Conservation (phyloP, 306 rosid species). For the Styphnolobium japonicum region DNA sequence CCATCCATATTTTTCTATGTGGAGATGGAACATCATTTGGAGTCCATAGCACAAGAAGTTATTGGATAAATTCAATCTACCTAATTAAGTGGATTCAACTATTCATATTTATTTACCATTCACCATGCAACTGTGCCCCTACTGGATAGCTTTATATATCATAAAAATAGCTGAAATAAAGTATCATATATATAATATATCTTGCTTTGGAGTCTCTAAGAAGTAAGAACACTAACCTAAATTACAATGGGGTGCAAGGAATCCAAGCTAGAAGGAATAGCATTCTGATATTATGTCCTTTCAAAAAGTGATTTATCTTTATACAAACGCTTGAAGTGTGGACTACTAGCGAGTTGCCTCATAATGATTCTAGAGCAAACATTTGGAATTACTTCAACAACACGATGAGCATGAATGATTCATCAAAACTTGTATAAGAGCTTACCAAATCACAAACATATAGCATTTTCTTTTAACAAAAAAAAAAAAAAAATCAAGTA, state of each 20-base stretch:
- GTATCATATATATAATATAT: constrained; percentile 6
- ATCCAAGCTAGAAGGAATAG: constrained; percentile 47
- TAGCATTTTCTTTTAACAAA: not conserved
- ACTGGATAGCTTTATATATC: constrained; percentile 10
- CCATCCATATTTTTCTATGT: not conserved
- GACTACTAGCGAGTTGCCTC: constrained; percentile 17
- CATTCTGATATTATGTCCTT: constrained; percentile 29
- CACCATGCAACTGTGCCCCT: not conserved
- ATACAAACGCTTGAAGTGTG: constrained; percentile 2
- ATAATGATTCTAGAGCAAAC: constrained; percentile 23
- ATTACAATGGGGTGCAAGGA: constrained; percentile 15
- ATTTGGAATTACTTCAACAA: constrained; percentile 42
- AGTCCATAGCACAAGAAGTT: not conserved
- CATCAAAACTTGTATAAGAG: constrained; percentile 32
- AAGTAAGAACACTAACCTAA: not conserved
- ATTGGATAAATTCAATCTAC: not conserved
- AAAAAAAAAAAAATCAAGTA: constrained; percentile 10
- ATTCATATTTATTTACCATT: constrained; percentile 12
- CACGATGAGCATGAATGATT: constrained; percentile 35
- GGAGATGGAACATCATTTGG: not conserved
- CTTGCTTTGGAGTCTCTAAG: constrained; percentile 35
- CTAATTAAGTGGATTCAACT: not conserved
- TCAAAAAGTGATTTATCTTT: constrained; percentile 29
- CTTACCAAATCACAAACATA: not conserved
- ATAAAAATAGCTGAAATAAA: constrained; percentile 11